These are phyloP conservation scores for Euphrasia confusa DNA, from an alignment of 257 asterid genomes.

Conservation along the genomic window DNA sequence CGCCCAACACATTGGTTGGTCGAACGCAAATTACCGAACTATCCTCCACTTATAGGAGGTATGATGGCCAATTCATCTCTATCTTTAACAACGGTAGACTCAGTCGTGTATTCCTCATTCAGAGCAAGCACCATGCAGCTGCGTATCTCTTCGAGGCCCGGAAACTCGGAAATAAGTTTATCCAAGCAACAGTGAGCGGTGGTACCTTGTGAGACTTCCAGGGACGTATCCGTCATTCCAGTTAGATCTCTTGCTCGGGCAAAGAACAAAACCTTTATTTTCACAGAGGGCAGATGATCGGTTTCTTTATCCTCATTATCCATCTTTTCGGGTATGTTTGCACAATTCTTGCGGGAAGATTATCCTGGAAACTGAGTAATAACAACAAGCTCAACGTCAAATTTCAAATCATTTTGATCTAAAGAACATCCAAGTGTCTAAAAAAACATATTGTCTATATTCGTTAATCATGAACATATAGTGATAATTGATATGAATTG, in stretches of 20 bases:
- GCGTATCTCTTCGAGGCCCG: slow-evolving; percentile 73
- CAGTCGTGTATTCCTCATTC: slow-evolving; percentile 68
- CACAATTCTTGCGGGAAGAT: background rate
- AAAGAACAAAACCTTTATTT: slow-evolving; percentile 73
- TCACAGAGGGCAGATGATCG: slow-evolving; percentile 28
- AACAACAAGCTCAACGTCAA: slow-evolving; percentile 6
- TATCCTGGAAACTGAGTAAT: slow-evolving; percentile 21
- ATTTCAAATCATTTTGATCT: too few relatives aligned
- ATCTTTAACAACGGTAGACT: slow-evolving; percentile 57
- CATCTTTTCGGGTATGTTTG: slow-evolving; percentile 20
- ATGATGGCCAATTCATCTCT: slow-evolving; percentile 88
- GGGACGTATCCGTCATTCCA: slow-evolving; percentile 50
- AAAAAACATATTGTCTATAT: too few relatives aligned
- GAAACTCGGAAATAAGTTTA: slow-evolving; percentile 53
- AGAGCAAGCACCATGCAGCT: slow-evolving; percentile 83
- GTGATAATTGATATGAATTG: too few relatives aligned
- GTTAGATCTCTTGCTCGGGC: slow-evolving; percentile 86
- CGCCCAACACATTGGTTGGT: too few relatives aligned
- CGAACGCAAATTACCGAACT: slow-evolving; percentile 15
- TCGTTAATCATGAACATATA: too few relatives aligned
- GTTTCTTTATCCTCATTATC: slow-evolving; percentile 26
- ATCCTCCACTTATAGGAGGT: slow-evolving; percentile 96
- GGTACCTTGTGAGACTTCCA: slow-evolving; percentile 60
- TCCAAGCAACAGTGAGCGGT: slow-evolving; percentile 69
- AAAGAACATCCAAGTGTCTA: too few relatives aligned